Evolutionary conservation across 208 protist species (phyloP).

Genomic region (Angomonas ambiguus): DNA sequence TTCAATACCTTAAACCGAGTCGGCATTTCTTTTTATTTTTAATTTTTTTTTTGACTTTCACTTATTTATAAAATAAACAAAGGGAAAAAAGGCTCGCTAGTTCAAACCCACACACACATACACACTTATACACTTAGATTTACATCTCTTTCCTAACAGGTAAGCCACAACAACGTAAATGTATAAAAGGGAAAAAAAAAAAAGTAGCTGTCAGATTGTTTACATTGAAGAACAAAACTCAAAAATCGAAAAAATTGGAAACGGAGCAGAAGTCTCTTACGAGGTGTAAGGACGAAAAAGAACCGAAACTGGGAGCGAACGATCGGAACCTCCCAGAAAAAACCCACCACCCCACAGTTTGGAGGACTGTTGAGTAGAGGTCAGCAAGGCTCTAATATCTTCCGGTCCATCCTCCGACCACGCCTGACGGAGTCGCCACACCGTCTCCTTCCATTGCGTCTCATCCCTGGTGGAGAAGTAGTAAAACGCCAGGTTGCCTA

Average conservation of each 20-base stretch:
- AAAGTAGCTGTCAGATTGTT: neutral
- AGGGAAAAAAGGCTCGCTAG: neutral
- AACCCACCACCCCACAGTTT: neutral
- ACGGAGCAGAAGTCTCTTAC: neutral
- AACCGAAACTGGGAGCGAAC: neutral
- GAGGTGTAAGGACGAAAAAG: neutral
- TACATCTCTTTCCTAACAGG: neutral
- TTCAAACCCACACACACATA: neutral
- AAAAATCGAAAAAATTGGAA: neutral
- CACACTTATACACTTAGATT: neutral
- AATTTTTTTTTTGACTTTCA: no score
- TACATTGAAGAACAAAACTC: neutral
- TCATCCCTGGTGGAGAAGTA: conserved; percentile 26
- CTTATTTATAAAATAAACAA: no score
- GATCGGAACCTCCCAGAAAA: neutral
- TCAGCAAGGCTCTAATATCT: conserved; percentile 18
- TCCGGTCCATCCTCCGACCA: conserved; percentile 24
- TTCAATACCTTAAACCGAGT: conserved; percentile 13
- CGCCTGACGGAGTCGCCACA: conserved; percentile 21
- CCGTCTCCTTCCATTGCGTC: conserved; percentile 20
- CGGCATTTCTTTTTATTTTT: conserved; percentile 15
- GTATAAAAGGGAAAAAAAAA: neutral
- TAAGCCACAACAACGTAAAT: conserved; percentile 9
- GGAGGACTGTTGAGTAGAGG: neutral
- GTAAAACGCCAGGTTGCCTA: conserved; percentile 28